Percentiles rank a stretch among this genome's conserved stretches.
Conservation (phyloP, 2,329 filamentous ascomycete genomes). For the Nigrospora sphaerica region DNA sequence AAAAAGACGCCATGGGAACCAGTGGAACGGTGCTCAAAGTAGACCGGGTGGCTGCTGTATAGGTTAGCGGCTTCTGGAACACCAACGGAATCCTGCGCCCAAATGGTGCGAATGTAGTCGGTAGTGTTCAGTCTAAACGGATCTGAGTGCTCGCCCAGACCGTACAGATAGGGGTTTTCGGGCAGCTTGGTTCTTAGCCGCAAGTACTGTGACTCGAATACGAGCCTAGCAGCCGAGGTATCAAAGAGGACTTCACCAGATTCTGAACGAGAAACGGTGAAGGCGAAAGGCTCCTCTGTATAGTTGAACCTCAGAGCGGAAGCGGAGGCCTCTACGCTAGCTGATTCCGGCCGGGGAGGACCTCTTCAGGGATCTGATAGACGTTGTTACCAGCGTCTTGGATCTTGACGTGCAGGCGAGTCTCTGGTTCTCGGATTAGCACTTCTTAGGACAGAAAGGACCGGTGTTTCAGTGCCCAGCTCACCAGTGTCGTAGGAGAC, state of each 20-base stretch:
- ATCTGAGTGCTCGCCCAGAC: conserved; percentile 72
- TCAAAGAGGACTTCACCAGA: conserved; percentile 56
- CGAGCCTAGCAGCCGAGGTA: conserved; percentile 55
- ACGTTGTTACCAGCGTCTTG: conserved; percentile 62
- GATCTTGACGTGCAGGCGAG: conserved; percentile 68
- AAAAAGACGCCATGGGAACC: conserved; percentile 61
- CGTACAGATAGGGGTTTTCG: conserved; percentile 64
- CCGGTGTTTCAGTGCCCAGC: no score
- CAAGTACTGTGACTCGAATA: conserved; percentile 75
- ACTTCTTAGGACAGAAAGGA: no score
- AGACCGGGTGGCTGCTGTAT: conserved; percentile 69
- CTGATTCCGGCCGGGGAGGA: conserved; percentile 61
- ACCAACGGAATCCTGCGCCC: conserved; percentile 59
- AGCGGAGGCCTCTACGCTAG: conserved; percentile 19
- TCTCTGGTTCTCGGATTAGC: conserved; percentile 41
- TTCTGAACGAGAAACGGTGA: conserved; percentile 29
- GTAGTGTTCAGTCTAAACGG: conserved; percentile 60
- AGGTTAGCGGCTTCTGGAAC: conserved; percentile 59
- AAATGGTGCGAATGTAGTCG: conserved; percentile 64
- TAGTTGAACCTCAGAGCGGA: conserved; percentile 26
- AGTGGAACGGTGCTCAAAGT: conserved; percentile 59
- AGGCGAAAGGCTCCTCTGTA: conserved; percentile 30
- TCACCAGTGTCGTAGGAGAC: conserved; percentile 59
- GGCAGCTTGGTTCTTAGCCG: conserved; percentile 66
- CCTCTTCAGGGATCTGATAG: conserved; percentile 66